Evolutionary conservation across 148 eudicot species (phyloP).

Genomic region (Amaranthus hypochondriacus): DNA sequence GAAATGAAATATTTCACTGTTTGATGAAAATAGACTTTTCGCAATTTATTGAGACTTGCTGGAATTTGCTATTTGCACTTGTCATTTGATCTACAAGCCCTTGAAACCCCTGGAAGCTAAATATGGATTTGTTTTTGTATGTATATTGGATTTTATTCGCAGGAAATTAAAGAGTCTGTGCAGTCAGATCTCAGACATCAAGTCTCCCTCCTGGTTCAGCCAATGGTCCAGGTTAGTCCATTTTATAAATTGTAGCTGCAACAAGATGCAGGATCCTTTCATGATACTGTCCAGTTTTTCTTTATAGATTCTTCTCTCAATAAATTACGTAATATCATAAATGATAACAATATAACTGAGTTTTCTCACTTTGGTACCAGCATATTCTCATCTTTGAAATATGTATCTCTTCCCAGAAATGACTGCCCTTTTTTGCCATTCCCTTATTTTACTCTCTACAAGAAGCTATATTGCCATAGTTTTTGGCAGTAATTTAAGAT

Average conservation of each 20-base stretch:
- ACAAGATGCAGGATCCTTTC: background rate
- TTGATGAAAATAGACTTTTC: background rate
- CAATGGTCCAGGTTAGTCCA: constrained; percentile 48
- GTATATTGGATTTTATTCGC: constrained; percentile 17
- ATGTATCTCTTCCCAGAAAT: background rate
- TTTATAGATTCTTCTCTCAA: background rate
- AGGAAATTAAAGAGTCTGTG: constrained; percentile 80
- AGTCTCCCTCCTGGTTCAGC: constrained; percentile 85
- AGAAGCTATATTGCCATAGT: background rate
- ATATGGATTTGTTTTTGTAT: constrained; percentile 3
- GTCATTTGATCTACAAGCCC: background rate
- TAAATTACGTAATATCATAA: background rate
- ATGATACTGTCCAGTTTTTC: background rate
- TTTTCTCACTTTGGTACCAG: background rate
- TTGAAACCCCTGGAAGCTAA: background rate
- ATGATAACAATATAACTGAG: background rate
- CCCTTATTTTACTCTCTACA: background rate
- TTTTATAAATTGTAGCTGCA: background rate
- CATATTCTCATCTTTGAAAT: background rate
- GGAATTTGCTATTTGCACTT: constrained; percentile 2
- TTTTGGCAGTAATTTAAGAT: too few species aligned
- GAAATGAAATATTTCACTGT: background rate
- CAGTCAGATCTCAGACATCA: constrained; percentile 85
- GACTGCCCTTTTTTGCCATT: background rate
- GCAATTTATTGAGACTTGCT: background rate